phyloP scores from a whole-genome alignment of 768 basidiomycete genomes.

The Rhizopogon vesiculosus region DNA sequence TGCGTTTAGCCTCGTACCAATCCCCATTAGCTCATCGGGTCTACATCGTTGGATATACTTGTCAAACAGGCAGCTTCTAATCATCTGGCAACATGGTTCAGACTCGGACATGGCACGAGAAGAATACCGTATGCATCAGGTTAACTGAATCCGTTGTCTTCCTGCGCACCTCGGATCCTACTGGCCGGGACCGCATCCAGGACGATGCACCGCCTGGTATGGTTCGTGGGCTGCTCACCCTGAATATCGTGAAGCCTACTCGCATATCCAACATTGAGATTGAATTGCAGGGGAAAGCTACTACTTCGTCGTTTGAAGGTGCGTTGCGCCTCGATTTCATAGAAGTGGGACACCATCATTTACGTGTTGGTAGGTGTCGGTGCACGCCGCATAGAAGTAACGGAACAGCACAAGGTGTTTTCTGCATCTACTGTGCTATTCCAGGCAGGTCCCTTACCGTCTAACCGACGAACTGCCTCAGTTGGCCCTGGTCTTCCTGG shows the following conservation, averaged over 20 bases:
- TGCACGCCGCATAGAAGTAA: constrained; percentile 65
- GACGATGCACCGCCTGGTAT: constrained; percentile 52
- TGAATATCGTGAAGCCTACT: constrained; percentile 71
- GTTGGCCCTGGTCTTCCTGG: constrained; percentile 17
- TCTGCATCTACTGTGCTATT: constrained; percentile 74
- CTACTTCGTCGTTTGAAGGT: constrained; percentile 88
- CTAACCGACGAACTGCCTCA: constrained; percentile 13
- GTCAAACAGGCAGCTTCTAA: not conserved
- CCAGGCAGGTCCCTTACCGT: constrained; percentile 47
- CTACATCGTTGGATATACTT: not conserved
- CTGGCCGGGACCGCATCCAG: constrained; percentile 27
- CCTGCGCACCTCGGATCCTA: constrained; percentile 51
- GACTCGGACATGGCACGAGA: constrained; percentile 10
- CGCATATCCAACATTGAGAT: constrained; percentile 83
- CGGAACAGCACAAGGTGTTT: constrained; percentile 71
- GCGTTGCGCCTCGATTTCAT: constrained; percentile 23
- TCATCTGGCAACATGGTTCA: not conserved
- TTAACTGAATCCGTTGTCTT: constrained; percentile 77
- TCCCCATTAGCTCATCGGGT: not conserved
- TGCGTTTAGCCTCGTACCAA: not conserved
- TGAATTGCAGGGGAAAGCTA: constrained; percentile 64
- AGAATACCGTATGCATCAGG: constrained; percentile 47
- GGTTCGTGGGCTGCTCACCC: constrained; percentile 60
- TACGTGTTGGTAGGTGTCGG: constrained; percentile 44
- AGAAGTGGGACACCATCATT: not conserved